phyloP scores from a whole-genome alignment of 495 filamentous ascomycete genomes.

The Penicillium maclennaniae region DNA sequence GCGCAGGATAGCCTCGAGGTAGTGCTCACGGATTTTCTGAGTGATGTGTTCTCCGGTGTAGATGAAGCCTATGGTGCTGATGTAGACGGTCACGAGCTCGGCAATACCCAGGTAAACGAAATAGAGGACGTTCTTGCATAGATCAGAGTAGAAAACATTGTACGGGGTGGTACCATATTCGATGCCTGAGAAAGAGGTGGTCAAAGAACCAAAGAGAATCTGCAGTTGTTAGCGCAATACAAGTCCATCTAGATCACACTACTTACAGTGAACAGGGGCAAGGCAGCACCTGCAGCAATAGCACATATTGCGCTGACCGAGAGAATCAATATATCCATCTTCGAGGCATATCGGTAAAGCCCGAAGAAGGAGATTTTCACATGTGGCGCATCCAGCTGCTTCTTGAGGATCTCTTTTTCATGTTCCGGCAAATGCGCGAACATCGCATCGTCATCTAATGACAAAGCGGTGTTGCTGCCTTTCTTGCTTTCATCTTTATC shows the following conservation, averaged over 20 bases:
- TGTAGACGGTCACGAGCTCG: slow-evolving; percentile 77
- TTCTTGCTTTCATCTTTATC: slow-evolving; percentile 1
- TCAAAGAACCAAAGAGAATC: slow-evolving; percentile 71
- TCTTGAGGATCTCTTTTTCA: slow-evolving; percentile 64
- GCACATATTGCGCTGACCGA: slow-evolving; percentile 59
- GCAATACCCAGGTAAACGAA: slow-evolving; percentile 88
- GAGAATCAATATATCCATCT: slow-evolving; percentile 70
- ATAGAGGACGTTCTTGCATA: slow-evolving; percentile 70
- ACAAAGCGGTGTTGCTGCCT: slow-evolving; percentile 11
- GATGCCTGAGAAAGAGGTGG: slow-evolving; percentile 67
- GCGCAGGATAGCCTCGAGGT: slow-evolving; percentile 75
- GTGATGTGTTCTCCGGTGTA: slow-evolving; percentile 89
- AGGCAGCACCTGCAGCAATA: slow-evolving; percentile 72
- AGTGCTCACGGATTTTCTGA: slow-evolving; percentile 78
- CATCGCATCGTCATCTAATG: slow-evolving; percentile 30
- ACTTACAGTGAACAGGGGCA: slow-evolving; percentile 82
- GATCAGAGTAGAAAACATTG: slow-evolving; percentile 53
- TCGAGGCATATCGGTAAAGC: slow-evolving; percentile 77
- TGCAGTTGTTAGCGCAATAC: slow-evolving; percentile 4
- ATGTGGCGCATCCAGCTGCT: slow-evolving; percentile 65
- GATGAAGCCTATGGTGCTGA: slow-evolving; percentile 84
- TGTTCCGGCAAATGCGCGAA: slow-evolving; percentile 40
- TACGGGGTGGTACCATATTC: slow-evolving; percentile 44
- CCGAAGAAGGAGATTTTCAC: slow-evolving; percentile 61
- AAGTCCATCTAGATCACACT: background rate